These are phyloP conservation scores for Arabidopsis suecica DNA, from an alignment of 345 rosid genomes.

Conservation along the genomic window DNA sequence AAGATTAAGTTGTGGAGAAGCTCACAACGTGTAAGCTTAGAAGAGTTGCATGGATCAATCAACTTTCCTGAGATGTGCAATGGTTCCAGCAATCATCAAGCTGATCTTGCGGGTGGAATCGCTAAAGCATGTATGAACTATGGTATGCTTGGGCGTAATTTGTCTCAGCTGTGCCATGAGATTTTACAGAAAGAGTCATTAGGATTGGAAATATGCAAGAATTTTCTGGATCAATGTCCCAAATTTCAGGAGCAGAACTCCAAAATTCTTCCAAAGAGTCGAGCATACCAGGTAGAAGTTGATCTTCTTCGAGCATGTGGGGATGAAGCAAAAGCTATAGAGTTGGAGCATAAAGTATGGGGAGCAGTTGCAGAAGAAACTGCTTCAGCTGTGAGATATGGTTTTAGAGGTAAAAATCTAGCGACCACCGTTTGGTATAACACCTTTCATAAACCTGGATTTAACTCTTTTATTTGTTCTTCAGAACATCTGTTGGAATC, in stretches of 20 bases:
- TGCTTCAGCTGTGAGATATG: slow-evolving; percentile 91
- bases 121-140: slow-evolving; percentile 87
- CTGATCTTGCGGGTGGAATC: slow-evolving; percentile 94
- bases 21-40: slow-evolving; percentile 86
- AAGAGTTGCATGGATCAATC: slow-evolving; percentile 92
- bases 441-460: background rate
- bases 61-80: slow-evolving; percentile 84
- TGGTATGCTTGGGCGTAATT: slow-evolving; percentile 88
- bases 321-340: slow-evolving; percentile 61
- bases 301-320: slow-evolving; percentile 89
- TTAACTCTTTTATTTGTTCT: slow-evolving; percentile 38
- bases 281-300: slow-evolving; percentile 89
- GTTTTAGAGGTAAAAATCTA: slow-evolving; percentile 70
- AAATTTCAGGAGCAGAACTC: slow-evolving; percentile 79
- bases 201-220: slow-evolving; percentile 73
- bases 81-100: slow-evolving; percentile 88
- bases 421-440: background rate
- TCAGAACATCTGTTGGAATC: slow-evolving; percentile 71
- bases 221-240: slow-evolving; percentile 70
- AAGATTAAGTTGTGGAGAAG: slow-evolving; percentile 72
- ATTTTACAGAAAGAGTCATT: slow-evolving; percentile 70
- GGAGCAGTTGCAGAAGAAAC: slow-evolving; percentile 97
- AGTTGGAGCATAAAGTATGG: slow-evolving; percentile 80
- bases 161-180: slow-evolving; percentile 83
- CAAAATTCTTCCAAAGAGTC: slow-evolving; percentile 83